A percentile compares a stretch with the other conserved stretches of the same genome.
phyloP scores from a whole-genome alignment of 2,329 filamentous ascomycete species.

The Penicillium polonicum region DNA sequence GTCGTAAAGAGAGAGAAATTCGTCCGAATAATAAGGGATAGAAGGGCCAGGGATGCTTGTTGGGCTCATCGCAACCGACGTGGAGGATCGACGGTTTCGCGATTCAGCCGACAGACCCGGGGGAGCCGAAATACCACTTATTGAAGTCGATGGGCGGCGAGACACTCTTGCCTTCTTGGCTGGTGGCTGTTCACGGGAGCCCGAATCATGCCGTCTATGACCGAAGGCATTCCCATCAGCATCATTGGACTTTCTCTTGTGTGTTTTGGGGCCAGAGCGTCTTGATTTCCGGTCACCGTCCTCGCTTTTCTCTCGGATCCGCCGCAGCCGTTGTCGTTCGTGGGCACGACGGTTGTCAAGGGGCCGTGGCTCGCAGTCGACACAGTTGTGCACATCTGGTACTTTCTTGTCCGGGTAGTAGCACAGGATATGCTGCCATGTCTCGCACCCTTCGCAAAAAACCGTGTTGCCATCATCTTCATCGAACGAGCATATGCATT shows the following conservation, averaged over 20 bases:
- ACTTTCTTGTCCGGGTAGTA: slow-evolving; percentile 80
- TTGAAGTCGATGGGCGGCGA: slow-evolving; percentile 75
- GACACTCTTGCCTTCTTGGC: slow-evolving; percentile 78
- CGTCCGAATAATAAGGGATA: slow-evolving; percentile 69
- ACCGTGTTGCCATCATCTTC: slow-evolving; percentile 98
- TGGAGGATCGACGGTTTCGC: slow-evolving; percentile 59
- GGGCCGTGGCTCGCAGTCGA: slow-evolving; percentile 77
- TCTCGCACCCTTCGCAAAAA: slow-evolving; percentile 91
- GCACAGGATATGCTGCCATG: slow-evolving; percentile 97
- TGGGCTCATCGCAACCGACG: slow-evolving; percentile 67
- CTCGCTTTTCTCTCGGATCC: slow-evolving; percentile 59
- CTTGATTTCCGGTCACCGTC: slow-evolving; percentile 70
- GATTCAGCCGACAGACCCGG: slow-evolving; percentile 63
- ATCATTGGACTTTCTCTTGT: slow-evolving; percentile 86
- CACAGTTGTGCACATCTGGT: slow-evolving; percentile 79
- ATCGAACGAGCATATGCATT: slow-evolving; percentile 90
- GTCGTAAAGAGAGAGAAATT: slow-evolving; percentile 74
- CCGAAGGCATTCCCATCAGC: slow-evolving; percentile 51
- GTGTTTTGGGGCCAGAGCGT: slow-evolving; percentile 72
- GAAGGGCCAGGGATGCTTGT: slow-evolving; percentile 62
- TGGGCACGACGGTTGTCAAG: slow-evolving; percentile 73
- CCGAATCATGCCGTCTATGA: slow-evolving; percentile 58
- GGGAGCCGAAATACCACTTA: slow-evolving; percentile 66
- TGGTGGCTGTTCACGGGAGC: slow-evolving; percentile 53
- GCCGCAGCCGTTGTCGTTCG: slow-evolving; percentile 66